Conservation (phyloP, 805 yeast species). For the Sugiyamaella mastotermitis region DNA sequence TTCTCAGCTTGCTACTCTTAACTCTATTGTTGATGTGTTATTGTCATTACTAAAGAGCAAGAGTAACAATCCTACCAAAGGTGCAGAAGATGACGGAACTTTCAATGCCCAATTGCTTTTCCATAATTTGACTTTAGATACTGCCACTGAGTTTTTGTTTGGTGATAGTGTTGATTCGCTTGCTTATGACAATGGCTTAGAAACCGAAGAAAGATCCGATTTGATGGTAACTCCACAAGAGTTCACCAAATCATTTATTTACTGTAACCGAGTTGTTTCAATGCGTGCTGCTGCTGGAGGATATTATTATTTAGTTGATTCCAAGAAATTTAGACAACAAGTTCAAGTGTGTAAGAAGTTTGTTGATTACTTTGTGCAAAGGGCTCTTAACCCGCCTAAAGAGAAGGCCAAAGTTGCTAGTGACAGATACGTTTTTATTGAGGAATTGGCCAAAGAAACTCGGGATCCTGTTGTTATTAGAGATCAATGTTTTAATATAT, state of each 20-base stretch:
- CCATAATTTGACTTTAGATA: conserved; percentile 27
- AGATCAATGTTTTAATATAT: conserved; percentile 45
- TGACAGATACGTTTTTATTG: conserved; percentile 42
- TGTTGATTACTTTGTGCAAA: conserved; percentile 37
- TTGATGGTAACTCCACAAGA: conserved; percentile 18
- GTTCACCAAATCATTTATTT: conserved; percentile 23
- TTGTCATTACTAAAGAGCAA: conserved; percentile 11
- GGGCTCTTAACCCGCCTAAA: conserved; percentile 32
- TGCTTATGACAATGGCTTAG: conserved; percentile 9
- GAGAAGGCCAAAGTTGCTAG: conserved; percentile 28
- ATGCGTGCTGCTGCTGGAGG: conserved; percentile 15
- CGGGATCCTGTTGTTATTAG: conserved; percentile 41
- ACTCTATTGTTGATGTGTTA: conserved; percentile 24
- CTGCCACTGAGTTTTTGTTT: conserved; percentile 30
- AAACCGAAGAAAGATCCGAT: conserved; percentile 14
- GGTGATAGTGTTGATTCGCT: conserved; percentile 26
- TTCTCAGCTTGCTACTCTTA: conserved; percentile 22
- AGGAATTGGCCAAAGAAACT: conserved; percentile 45
- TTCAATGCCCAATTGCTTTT: conserved; percentile 25
- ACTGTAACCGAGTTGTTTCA: conserved; percentile 14
- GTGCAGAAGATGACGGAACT: conserved; percentile 6
- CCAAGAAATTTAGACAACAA: conserved; percentile 30
- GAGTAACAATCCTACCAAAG: conserved; percentile 4
- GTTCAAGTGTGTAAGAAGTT: conserved; percentile 28
- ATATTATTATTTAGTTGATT: conserved; percentile 17